Conservation (phyloP, 805 yeast species). For the Priceomyces melissophilus region DNA sequence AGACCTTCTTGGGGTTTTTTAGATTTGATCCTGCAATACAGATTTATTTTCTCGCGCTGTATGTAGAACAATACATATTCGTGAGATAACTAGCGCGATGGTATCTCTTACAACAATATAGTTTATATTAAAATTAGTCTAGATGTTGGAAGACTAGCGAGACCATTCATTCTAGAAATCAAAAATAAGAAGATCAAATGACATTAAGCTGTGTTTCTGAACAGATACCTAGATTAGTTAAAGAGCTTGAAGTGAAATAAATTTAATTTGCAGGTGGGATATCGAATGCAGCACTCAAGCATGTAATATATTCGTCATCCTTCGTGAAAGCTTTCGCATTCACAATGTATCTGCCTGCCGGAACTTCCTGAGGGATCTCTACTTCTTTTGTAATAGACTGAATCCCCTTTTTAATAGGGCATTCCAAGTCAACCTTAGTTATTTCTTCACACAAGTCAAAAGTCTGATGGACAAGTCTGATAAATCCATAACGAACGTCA, state of each 20-base stretch:
- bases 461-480: constrained; percentile 82
- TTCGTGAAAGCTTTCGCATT: constrained; percentile 86
- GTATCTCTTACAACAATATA: neutral
- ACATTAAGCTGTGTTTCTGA: neutral
- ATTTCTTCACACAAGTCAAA: constrained; percentile 89
- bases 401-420: constrained; percentile 75
- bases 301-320: constrained; percentile 78
- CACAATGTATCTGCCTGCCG: constrained; percentile 90
- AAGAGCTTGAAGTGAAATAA: neutral
- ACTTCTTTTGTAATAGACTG: constrained; percentile 67
- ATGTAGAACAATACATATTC: neutral
- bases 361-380: constrained; percentile 86
- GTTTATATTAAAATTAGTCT: neutral
- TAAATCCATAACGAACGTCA: constrained; percentile 89
- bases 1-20: neutral
- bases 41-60: neutral
- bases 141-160: neutral
- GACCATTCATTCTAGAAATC: neutral
- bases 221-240: neutral
- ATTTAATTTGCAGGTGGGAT: constrained; percentile 37
- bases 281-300: constrained; percentile 71
- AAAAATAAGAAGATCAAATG: neutral
- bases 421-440: constrained; percentile 75
- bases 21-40: neutral
- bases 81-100: too few species aligned